A percentile compares a stretch with the other conserved stretches of the same genome.
Conservation (phyloP, 129 eudicot species). For the Smallanthus sonchifolius region DNA sequence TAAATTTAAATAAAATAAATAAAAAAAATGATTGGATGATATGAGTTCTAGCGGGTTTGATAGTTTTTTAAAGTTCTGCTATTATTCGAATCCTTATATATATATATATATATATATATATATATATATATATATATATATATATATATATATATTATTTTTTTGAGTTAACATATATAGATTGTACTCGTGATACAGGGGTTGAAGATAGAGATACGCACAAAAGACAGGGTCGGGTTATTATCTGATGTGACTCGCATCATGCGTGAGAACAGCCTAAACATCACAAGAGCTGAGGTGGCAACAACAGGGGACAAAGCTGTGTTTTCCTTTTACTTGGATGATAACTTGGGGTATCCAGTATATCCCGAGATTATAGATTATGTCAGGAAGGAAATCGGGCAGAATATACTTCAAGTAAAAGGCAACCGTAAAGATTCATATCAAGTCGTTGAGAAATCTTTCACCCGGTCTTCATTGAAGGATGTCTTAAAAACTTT, state of each 20-base stretch:
- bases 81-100: too few relatives aligned
- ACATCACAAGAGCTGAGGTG: conserved; percentile 64
- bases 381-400: conserved; percentile 54
- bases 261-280: conserved; percentile 70
- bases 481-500: not conserved
- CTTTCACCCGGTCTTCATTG: not conserved
- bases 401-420: conserved; percentile 66
- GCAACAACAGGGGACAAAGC: conserved; percentile 67
- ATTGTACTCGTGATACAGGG: not conserved
- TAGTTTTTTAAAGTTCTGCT: too few relatives aligned
- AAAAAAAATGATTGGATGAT: too few relatives aligned
- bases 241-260: conserved; percentile 68
- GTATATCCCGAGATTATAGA: conserved; percentile 63
- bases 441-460: not conserved
- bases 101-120: too few relatives aligned
- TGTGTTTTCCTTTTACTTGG: conserved; percentile 55
- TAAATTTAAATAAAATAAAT: too few relatives aligned
- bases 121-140: too few relatives aligned
- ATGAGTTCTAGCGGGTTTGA: too few relatives aligned
- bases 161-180: not conserved
- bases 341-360: conserved; percentile 67
- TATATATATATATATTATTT: not conserved
- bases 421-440: conserved; percentile 43
- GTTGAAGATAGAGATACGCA: conserved; percentile 1
- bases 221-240: conserved; percentile 54